These are phyloP conservation scores for Tetrapyrgos nigripes DNA, from an alignment of 1,284 basidiomycete genomes.

Conservation along the genomic window DNA sequence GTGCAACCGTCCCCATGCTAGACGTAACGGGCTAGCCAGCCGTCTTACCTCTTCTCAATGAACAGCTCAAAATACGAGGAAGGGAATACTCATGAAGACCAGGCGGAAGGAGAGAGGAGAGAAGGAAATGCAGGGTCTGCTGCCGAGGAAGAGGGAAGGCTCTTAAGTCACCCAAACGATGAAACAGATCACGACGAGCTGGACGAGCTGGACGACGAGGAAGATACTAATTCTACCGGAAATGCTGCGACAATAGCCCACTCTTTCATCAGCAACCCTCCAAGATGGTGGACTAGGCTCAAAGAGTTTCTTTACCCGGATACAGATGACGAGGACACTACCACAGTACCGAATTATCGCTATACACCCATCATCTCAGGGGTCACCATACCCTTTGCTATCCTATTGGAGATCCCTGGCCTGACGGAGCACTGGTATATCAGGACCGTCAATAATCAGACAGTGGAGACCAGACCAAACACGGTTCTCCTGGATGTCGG, in stretches of 20 bases:
- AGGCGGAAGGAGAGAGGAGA: not conserved
- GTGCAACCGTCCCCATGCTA: not conserved
- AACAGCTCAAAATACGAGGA: not conserved
- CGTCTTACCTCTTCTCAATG: not conserved
- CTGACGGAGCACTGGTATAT: slow-evolving; percentile 76
- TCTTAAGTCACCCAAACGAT: not conserved
- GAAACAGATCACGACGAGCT: not conserved
- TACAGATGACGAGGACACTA: slow-evolving; percentile 5
- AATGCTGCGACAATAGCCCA: not conserved
- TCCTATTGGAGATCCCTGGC: slow-evolving; percentile 83
- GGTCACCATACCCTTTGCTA: slow-evolving; percentile 76
- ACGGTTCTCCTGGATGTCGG: slow-evolving; percentile 66
- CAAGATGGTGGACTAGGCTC: slow-evolving; percentile 12
- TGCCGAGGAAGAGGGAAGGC: not conserved
- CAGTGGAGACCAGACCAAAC: slow-evolving; percentile 60
- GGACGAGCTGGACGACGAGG: not conserved
- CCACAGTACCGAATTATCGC: slow-evolving; percentile 50
- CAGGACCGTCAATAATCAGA: slow-evolving; percentile 51
- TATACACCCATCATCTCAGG: slow-evolving; percentile 73
- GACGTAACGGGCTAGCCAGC: not conserved
- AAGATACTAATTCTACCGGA: not conserved
- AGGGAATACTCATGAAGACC: not conserved
- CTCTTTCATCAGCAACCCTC: not conserved
- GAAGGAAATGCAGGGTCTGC: not conserved
- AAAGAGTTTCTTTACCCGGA: slow-evolving; percentile 15